Percentiles rank a stretch among this genome's conserved stretches.
These are phyloP conservation scores for Cicer pinnatifidum DNA, from an alignment of 306 rosid genomes.

Conservation along the genomic window DNA sequence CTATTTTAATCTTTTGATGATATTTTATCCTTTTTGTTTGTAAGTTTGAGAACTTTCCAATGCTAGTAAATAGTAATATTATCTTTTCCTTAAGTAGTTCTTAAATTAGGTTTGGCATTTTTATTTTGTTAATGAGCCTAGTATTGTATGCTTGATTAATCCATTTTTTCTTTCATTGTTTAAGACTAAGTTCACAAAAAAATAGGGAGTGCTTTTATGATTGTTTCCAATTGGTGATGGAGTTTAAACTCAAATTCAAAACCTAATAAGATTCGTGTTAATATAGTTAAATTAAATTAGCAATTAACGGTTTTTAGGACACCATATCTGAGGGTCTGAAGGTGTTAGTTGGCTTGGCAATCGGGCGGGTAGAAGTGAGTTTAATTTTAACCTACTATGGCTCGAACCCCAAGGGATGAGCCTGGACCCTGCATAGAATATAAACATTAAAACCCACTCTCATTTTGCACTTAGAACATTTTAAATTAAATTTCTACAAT, in stretches of 20 bases:
- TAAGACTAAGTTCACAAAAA: not conserved
- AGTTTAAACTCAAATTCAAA: conserved; percentile 1
- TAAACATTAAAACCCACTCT: not conserved
- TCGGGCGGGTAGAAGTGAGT: not conserved
- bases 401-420: not conserved
- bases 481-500: not conserved
- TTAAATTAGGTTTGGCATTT: not conserved
- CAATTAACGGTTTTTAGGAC: not conserved
- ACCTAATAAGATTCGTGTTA: not conserved
- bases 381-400: not conserved
- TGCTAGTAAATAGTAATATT: not conserved
- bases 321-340: not conserved
- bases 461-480: not conserved
- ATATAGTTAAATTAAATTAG: not conserved
- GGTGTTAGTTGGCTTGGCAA: conserved; percentile 1
- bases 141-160: conserved; percentile 20
- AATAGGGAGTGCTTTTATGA: conserved; percentile 6
- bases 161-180: not conserved
- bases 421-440: not conserved
- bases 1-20: conserved; percentile 21
- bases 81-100: not conserved
- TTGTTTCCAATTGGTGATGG: not conserved
- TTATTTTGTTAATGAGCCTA: not conserved
- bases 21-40: conserved; percentile 27
- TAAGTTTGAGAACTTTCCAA: not conserved